Conservation (phyloP, 1,284 basidiomycete species). For the Moniliella sp. region DNA sequence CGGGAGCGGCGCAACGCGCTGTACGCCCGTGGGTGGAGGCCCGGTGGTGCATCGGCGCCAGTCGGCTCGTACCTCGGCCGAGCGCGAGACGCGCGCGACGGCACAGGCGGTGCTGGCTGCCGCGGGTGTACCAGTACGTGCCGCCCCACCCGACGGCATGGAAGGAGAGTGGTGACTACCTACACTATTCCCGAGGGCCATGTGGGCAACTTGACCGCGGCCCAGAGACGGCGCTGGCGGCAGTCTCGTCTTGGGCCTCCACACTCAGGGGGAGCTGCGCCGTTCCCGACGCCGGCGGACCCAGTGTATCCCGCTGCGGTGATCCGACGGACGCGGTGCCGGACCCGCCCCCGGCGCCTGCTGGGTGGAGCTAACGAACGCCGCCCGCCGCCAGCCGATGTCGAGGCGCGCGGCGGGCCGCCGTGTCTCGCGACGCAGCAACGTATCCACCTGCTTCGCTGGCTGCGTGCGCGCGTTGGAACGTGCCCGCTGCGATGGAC, state of each 20-base stretch:
- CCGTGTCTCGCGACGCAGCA: not conserved
- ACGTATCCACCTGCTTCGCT: conserved; percentile 6
- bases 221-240: conserved; percentile 12
- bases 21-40: no score
- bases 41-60: no score
- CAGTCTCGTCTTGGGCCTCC: conserved; percentile 3
- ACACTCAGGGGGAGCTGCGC: not conserved
- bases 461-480: conserved; percentile 23
- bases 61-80: no score
- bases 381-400: not conserved
- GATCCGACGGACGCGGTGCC: not conserved
- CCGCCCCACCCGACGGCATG: not conserved
- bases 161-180: not conserved
- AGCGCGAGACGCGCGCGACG: no score
- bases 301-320: no score
- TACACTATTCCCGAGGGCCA: conserved; percentile 13
- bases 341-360: not conserved
- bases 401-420: not conserved
- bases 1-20: no score
- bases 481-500: conserved; percentile 9
- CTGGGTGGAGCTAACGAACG: not conserved
- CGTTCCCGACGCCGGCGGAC: not conserved
- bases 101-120: no score
- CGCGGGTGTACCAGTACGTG: not conserved
- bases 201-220: conserved; percentile 14